Evolutionary conservation across 2,329 filamentous ascomycete species (phyloP), one percentile per base, ranked within the genome.

Genomic region (Pyrenochaeta sp.): DNA sequence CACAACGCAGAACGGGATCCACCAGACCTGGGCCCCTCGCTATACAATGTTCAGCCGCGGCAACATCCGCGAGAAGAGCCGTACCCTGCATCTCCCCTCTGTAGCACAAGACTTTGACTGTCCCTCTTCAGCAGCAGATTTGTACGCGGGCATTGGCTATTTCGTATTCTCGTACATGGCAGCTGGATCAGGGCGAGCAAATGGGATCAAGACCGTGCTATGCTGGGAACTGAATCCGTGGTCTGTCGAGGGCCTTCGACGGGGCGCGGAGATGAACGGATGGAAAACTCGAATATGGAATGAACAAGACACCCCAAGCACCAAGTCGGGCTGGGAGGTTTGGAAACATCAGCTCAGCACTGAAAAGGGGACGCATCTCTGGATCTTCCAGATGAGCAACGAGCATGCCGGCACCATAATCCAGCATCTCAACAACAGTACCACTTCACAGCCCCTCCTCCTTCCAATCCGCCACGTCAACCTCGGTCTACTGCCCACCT

Each of bases 21-120:
- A 76, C 23, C 93, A 97, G 74, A 86, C 81, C 2, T 97, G 92
- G 92, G 88, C 91, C 1, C 93, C 93, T 10, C 73, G 86, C 1
- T 92, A 90, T 78, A 96, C 91, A 18, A 96, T 96, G 92, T 97
- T 97, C 69, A 91, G 87, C 51, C 82, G 91, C 1, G 92, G 93
- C 3, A 97, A 96, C 69, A 78, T 96, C 46, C 88, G 85, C 36
- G 93, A 97, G 72, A 97, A 96, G 68, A 85, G 88, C 0, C 78
- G 93, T 9, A 72, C 96, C 1, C 71, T 96, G 4, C 67, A 66
- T 0, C 54, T 80, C 1, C 67, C 73, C 6, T 62, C 63, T 6
- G 61, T 75, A 1, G 36, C 40, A 11, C 20, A 18, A 6, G 21
- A 32, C 20, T 31, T 32, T 14, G 22, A 41, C 4, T 61, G 63